These are phyloP conservation scores for Parachaetomium inaequale DNA, from an alignment of 495 filamentous ascomycete species.

Conservation along the genomic window DNA sequence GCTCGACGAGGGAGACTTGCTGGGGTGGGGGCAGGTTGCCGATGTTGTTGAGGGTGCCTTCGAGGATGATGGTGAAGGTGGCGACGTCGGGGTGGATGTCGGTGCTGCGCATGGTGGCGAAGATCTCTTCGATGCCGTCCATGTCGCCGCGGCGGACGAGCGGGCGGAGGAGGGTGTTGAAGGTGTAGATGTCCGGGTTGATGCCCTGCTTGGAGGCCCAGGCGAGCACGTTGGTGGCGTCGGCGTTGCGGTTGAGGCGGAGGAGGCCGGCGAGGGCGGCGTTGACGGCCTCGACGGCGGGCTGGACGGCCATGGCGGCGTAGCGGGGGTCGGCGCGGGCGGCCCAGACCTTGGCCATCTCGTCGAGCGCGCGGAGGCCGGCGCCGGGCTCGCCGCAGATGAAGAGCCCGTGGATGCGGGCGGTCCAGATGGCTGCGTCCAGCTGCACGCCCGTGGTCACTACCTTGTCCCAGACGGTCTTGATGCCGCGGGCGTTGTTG, in stretches of 20 bases:
- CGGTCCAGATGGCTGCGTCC: slow-evolving; percentile 58
- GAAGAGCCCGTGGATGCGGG: slow-evolving; percentile 59
- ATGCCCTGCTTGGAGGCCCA: slow-evolving; percentile 60
- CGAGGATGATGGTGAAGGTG: slow-evolving; percentile 45
- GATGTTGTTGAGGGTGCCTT: slow-evolving; percentile 33
- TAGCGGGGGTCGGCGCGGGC: slow-evolving; percentile 29
- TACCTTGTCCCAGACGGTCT: slow-evolving; percentile 58
- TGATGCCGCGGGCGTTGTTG: slow-evolving; percentile 47
- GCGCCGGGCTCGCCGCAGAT: slow-evolving; percentile 40
- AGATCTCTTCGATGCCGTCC: slow-evolving; percentile 37
- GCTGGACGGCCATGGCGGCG: slow-evolving; percentile 46
- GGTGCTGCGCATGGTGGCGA: slow-evolving; percentile 39
- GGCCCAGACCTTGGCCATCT: slow-evolving; percentile 57
- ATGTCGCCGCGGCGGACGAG: slow-evolving; percentile 46
- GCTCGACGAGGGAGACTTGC: slow-evolving; percentile 32
- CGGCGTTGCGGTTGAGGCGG: slow-evolving; percentile 30
- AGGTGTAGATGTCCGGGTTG: slow-evolving; percentile 58
- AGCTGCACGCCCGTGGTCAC: slow-evolving; percentile 48
- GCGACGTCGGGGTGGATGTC: slow-evolving; percentile 36
- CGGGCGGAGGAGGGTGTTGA: slow-evolving; percentile 61
- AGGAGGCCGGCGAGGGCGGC: slow-evolving; percentile 49
- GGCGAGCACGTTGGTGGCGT: slow-evolving; percentile 47
- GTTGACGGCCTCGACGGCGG: slow-evolving; percentile 61
- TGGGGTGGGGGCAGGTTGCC: slow-evolving; percentile 23
- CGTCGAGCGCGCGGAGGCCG: slow-evolving; percentile 55